These are phyloP conservation scores for Verbena officinalis DNA, from an alignment of 257 asterid genomes.

Conservation along the genomic window DNA sequence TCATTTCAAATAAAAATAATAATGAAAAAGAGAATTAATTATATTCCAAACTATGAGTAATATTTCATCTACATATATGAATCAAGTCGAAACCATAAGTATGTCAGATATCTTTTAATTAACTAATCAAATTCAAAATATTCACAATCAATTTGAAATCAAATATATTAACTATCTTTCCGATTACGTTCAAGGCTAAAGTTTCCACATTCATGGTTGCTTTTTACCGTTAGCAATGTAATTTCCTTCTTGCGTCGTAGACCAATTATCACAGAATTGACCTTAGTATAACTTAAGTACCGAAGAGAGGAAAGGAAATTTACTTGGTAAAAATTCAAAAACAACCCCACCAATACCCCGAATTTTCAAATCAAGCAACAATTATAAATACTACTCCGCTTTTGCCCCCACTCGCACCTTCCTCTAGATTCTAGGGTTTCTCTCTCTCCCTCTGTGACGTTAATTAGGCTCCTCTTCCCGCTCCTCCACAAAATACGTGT, in stretches of 20 bases:
- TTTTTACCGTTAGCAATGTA: not conserved
- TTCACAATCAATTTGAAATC: too few species aligned
- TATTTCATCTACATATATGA: too few species aligned
- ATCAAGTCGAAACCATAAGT: too few species aligned
- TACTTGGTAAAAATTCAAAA: not conserved
- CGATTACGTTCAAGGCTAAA: too few species aligned
- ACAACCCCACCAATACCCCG: not conserved
- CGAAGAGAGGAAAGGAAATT: not conserved
- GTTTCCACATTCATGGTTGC: not conserved
- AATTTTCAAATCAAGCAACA: constrained; percentile 21
- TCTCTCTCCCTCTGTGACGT: constrained; percentile 1
- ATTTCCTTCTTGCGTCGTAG: too few species aligned
- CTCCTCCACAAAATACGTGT: not conserved
- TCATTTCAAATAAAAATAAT: too few species aligned
- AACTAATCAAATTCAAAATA: too few species aligned
- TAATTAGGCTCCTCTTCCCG: constrained; percentile 6
- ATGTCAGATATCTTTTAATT: too few species aligned
- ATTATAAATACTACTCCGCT: not conserved
- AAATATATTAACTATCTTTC: too few species aligned
- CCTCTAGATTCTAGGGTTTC: constrained; percentile 54
- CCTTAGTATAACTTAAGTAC: not conserved
- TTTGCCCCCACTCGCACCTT: not conserved
- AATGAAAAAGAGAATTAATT: too few species aligned
- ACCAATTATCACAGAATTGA: not conserved
- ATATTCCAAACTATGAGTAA: too few species aligned